Percentiles rank a stretch among this genome's conserved stretches.
phyloP scores from a whole-genome alignment of 352 stramenopile genomes.

The Phytophthora hybrid region DNA sequence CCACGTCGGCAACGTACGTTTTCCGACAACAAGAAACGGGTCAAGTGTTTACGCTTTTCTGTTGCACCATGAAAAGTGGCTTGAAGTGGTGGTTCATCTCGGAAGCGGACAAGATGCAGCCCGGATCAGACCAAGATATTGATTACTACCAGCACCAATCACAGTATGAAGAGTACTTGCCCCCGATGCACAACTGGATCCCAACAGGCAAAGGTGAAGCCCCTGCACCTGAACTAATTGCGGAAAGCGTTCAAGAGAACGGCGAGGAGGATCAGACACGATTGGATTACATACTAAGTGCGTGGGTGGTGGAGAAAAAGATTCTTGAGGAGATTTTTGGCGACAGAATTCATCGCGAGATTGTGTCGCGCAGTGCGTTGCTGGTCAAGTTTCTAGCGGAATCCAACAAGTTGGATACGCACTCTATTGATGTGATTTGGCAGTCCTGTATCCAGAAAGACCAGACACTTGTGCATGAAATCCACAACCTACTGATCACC shows the following conservation, averaged over 20 bases:
- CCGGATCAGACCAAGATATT: constrained; percentile 98
- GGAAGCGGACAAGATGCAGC: constrained; percentile 96
- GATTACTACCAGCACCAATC: constrained; percentile 99
- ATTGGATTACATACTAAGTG: constrained; percentile 78
- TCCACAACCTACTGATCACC: constrained; percentile 81
- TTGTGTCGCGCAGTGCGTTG: constrained; percentile 82
- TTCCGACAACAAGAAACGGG: constrained; percentile 72
- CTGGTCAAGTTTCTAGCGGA: constrained; percentile 90
- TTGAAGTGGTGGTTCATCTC: constrained; percentile 99
- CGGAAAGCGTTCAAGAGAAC: constrained; percentile 68
- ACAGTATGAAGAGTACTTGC: constrained; percentile 93
- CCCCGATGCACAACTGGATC: constrained; percentile 92
- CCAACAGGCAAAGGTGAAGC: constrained; percentile 76
- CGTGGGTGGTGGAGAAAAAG: constrained; percentile 76
- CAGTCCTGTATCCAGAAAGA: constrained; percentile 87
- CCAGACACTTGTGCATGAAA: constrained; percentile 83
- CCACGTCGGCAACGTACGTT: constrained; percentile 78
- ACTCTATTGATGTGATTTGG: constrained; percentile 82
- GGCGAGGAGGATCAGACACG: constrained; percentile 57
- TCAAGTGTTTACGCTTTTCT: constrained; percentile 95
- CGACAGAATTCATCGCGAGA: constrained; percentile 89
- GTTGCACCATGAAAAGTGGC: constrained; percentile 98
- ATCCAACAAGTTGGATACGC: constrained; percentile 73
- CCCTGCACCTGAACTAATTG: constrained; percentile 74
- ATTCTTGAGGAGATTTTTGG: constrained; percentile 91